These are phyloP conservation scores for Dictyostelium capitatum DNA, from an alignment of 78 protist species.

Conservation along the genomic window DNA sequence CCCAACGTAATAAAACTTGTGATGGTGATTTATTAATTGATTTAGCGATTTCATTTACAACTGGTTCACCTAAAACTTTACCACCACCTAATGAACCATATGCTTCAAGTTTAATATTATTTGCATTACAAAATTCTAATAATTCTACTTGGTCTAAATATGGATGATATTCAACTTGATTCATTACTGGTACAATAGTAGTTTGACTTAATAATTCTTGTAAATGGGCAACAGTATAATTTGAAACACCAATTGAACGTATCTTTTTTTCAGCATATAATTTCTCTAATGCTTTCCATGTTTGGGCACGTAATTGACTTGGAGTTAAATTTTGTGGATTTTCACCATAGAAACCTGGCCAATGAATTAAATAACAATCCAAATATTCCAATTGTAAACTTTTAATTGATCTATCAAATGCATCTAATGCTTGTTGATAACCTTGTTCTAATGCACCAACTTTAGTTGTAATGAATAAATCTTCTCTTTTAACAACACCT, in stretches of 20 bases:
- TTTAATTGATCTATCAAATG: conserved; percentile 24
- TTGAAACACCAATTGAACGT: conserved; percentile 85
- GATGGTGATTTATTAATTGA: conserved; percentile 21
- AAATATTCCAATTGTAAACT: conserved; percentile 41
- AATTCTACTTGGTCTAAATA: conserved; percentile 43
- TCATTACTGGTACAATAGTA: conserved; percentile 68
- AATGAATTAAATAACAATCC: conserved; percentile 64
- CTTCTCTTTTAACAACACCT: conserved; percentile 77
- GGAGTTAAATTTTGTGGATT: neutral
- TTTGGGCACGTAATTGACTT: neutral
- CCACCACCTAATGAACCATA: conserved; percentile 38
- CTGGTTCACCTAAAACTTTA: neutral
- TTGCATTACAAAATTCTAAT: conserved; percentile 18
- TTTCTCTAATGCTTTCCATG: conserved; percentile 67
- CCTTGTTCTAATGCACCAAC: conserved; percentile 45
- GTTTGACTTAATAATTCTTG: conserved; percentile 35
- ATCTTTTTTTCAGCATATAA: conserved; percentile 34
- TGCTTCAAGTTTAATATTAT: conserved; percentile 46
- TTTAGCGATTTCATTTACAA: conserved; percentile 34
- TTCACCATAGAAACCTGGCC: conserved; percentile 26
- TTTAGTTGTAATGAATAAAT: conserved; percentile 76
- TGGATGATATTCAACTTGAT: conserved; percentile 89
- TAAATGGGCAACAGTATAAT: conserved; percentile 53
- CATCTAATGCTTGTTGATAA: conserved; percentile 16
- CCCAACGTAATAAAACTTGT: conserved; percentile 77